These are phyloP conservation scores for Boletus sensibilis DNA, from an alignment of 768 basidiomycete genomes.

Conservation along the genomic window DNA sequence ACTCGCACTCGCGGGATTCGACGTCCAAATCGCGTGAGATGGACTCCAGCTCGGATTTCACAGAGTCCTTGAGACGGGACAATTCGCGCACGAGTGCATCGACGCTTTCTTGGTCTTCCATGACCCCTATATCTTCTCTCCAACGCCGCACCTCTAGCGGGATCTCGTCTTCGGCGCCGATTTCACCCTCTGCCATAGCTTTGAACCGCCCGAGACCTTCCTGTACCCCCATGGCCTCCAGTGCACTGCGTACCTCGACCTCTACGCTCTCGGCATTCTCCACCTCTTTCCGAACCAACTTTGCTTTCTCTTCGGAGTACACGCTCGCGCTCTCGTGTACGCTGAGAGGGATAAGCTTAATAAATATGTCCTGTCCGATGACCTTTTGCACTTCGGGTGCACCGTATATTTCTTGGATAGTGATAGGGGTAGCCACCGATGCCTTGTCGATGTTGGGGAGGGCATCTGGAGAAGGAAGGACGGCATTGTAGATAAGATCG, in stretches of 20 bases:
- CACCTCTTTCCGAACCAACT: conserved; percentile 83
- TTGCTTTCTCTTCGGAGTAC: conserved; percentile 99
- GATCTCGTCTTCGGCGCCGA: conserved; percentile 63
- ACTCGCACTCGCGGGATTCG: conserved; percentile 87
- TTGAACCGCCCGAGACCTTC: conserved; percentile 66
- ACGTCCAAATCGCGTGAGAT: conserved; percentile 68
- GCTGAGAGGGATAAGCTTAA: conserved; percentile 82
- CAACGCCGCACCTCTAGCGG: conserved; percentile 69
- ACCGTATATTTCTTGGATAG: conserved; percentile 93
- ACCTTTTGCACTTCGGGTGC: conserved; percentile 90
- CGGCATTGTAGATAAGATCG: conserved; percentile 95
- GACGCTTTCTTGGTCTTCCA: conserved; percentile 70
- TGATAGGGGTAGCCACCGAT: conserved; percentile 75
- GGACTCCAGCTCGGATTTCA: conserved; percentile 59
- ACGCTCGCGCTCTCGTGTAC: conserved; percentile 96
- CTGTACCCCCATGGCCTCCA: conserved; percentile 82
- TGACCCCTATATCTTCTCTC: conserved; percentile 67
- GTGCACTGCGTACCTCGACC: conserved; percentile 69
- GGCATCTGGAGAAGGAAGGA: conserved; percentile 75
- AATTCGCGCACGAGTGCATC: conserved; percentile 61
- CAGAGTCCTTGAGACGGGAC: conserved; percentile 53
- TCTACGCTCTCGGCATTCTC: conserved; percentile 86
- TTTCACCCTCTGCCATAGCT: conserved; percentile 65
- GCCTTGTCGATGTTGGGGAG: conserved; percentile 83
- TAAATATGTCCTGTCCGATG: conserved; percentile 90